A percentile compares a stretch with the other conserved stretches of the same genome.
These are phyloP conservation scores for Gyrodon lividus DNA, from an alignment of 768 basidiomycete species.

Conservation along the genomic window DNA sequence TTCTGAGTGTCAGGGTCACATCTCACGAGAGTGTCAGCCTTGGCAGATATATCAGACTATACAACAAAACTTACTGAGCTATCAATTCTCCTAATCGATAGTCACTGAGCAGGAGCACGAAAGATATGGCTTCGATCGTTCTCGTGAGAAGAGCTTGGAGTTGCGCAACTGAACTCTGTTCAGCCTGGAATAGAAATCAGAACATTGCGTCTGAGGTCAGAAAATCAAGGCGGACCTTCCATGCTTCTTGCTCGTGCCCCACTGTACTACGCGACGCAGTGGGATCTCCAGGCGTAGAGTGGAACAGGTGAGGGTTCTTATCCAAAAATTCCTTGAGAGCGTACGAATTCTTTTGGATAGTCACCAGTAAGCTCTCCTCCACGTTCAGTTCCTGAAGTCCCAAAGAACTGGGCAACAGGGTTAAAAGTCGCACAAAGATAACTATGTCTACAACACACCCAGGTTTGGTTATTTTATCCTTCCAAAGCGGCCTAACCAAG, in stretches of 20 bases:
- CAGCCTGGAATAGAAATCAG: conserved; percentile 50
- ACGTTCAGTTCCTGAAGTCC: conserved; percentile 60
- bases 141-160: conserved; percentile 72
- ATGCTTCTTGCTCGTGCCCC: conserved; percentile 79
- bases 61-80: conserved; percentile 54
- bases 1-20: conserved; percentile 74
- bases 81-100: conserved; percentile 87
- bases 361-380: conserved; percentile 59
- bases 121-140: conserved; percentile 92
- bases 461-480: conserved; percentile 64
- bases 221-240: conserved; percentile 57
- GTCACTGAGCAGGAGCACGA: conserved; percentile 88
- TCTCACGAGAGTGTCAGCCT: conserved; percentile 37
- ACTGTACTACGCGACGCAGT: conserved; percentile 52
- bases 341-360: conserved; percentile 77
- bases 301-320: conserved; percentile 84
- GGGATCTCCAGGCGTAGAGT: conserved; percentile 72
- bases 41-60: conserved; percentile 1
- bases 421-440: background rate
- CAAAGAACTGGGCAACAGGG: conserved; percentile 32
- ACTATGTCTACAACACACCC: conserved; percentile 42
- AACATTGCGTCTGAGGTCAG: background rate
- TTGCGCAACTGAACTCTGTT: conserved; percentile 80
- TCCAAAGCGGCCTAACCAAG: conserved; percentile 86
- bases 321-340: conserved; percentile 74